These are phyloP conservation scores for Colletotrichum sp. DNA, from an alignment of 2,329 filamentous ascomycete species.

Conservation along the genomic window DNA sequence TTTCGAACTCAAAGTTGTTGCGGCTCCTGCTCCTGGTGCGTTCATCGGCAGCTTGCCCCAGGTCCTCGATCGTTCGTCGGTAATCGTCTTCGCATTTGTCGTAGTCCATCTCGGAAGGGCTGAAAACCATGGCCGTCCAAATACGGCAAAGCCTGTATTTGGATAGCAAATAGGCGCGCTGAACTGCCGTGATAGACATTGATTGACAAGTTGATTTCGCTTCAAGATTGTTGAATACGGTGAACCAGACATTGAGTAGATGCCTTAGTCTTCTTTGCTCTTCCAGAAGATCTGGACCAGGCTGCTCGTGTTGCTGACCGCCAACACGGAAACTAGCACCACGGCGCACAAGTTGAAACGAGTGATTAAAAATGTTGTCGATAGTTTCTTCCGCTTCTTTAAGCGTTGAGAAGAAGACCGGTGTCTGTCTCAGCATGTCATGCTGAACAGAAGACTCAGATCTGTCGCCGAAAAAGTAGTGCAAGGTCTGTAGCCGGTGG, in stretches of 20 bases:
- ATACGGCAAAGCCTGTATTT: not conserved
- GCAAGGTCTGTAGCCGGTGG: not conserved
- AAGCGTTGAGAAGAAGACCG: slow-evolving; percentile 2
- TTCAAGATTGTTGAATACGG: slow-evolving; percentile 26
- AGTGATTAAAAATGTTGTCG: slow-evolving; percentile 29
- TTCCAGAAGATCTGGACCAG: slow-evolving; percentile 17
- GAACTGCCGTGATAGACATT: not conserved
- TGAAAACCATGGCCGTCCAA: not conserved
- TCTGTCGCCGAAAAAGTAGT: not conserved
- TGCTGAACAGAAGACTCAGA: slow-evolving; percentile 15
- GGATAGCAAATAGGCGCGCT: not conserved
- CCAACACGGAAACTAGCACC: slow-evolving; percentile 30
- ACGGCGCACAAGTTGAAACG: slow-evolving; percentile 32
- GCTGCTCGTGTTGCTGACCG: not conserved
- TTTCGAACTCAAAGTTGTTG: slow-evolving; percentile 2
- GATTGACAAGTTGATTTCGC: not conserved
- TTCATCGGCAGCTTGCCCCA: not conserved
- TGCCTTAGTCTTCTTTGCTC: not conserved
- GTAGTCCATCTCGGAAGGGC: slow-evolving; percentile 32
- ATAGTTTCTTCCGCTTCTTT: slow-evolving; percentile 34
- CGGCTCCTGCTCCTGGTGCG: not conserved
- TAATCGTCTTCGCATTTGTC: slow-evolving; percentile 39
- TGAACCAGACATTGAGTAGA: not conserved
- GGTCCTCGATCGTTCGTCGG: slow-evolving; percentile 37
- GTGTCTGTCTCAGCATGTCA: not conserved